Percentiles rank a stretch among this genome's conserved stretches.
phyloP scores from a whole-genome alignment of 257 asterid species.

The Nicotiana benthamiana region DNA sequence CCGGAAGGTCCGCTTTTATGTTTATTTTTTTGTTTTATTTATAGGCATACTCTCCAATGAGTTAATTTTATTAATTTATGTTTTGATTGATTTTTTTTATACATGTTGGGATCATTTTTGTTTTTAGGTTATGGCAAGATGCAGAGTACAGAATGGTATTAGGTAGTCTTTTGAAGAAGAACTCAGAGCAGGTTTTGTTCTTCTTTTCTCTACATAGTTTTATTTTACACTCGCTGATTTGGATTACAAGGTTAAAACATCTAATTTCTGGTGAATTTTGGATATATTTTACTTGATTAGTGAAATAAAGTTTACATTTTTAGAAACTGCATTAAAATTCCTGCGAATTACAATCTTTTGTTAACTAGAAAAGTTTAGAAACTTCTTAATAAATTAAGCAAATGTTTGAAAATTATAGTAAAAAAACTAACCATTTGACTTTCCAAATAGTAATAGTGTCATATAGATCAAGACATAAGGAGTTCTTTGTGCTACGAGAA shows the following conservation, averaged over 20 bases:
- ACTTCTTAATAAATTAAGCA: not conserved
- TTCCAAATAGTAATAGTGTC: not conserved
- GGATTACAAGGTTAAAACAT: not conserved
- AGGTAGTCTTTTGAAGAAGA: conserved; percentile 40
- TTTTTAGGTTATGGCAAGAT: conserved; percentile 84
- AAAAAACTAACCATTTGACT: not conserved
- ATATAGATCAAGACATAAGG: not conserved
- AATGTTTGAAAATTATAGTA: not conserved
- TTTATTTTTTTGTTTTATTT: no score
- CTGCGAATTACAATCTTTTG: not conserved
- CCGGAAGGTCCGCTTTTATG: conserved; percentile 53
- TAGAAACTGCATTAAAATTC: not conserved
- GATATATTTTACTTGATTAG: not conserved
- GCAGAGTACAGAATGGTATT: conserved; percentile 63
- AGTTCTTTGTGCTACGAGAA: not conserved
- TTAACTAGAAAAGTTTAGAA: not conserved
- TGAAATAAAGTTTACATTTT: not conserved
- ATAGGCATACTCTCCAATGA: not conserved
- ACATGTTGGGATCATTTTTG: not conserved
- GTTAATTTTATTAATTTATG: not conserved
- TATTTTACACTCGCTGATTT: not conserved
- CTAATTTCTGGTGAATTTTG: not conserved
- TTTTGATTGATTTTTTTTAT: not conserved
- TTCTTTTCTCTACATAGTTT: not conserved
- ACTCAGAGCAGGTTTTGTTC: conserved; percentile 52